phyloP scores from a whole-genome alignment of 805 yeast genomes.

The Kurtzmaniella cleridarum region DNA sequence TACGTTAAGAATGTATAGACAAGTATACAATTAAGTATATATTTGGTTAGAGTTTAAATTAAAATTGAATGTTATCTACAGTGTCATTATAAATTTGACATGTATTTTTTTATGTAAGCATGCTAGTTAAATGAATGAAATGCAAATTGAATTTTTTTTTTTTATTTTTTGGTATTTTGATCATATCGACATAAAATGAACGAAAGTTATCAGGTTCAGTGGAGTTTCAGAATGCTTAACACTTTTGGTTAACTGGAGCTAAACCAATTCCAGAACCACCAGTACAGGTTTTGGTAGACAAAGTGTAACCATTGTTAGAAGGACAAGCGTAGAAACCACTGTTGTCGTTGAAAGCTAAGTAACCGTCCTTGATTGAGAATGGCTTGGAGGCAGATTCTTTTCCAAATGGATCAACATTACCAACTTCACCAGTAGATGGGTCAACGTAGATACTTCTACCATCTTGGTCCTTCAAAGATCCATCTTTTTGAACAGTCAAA shows the following conservation, averaged over 20 bases:
- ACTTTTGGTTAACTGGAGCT: constrained; percentile 1
- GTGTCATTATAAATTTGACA: too few relatives aligned
- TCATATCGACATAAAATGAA: too few relatives aligned
- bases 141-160: too few relatives aligned
- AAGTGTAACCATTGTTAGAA: constrained; percentile 19
- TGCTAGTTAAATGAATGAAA: too few relatives aligned
- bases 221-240: too few relatives aligned
- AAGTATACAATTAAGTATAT: too few relatives aligned
- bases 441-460: constrained; percentile 24
- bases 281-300: constrained; percentile 20
- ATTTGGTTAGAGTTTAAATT: too few relatives aligned
- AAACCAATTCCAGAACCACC: constrained; percentile 26
- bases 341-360: constrained; percentile 29
- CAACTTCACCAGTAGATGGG: constrained; percentile 26
- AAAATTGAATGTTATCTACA: too few relatives aligned
- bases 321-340: constrained; percentile 37
- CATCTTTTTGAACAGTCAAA: constrained; percentile 20
- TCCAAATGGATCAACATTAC: constrained; percentile 28
- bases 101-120: too few relatives aligned
- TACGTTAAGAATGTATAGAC: too few relatives aligned
- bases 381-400: constrained; percentile 29
- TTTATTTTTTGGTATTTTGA: too few relatives aligned
- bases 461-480: constrained; percentile 25
- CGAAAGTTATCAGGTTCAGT: too few relatives aligned
- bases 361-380: constrained; percentile 33